phyloP scores from a whole-genome alignment of 1,139 yeast genomes.

The Geotrichum fermentans region DNA sequence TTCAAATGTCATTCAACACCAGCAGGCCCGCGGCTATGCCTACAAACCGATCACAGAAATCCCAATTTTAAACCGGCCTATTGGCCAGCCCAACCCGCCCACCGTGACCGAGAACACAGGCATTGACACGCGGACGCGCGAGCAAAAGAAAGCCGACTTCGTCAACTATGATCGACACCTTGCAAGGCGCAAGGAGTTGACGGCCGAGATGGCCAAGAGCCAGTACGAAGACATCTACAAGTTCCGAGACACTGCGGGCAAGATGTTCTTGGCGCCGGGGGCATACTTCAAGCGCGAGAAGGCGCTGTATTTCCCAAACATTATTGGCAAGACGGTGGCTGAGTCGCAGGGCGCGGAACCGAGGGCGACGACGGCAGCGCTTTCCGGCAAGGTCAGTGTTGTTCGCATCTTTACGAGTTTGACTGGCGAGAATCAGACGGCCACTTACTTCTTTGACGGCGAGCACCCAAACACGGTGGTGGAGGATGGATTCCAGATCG shows the following conservation, averaged over 20 bases:
- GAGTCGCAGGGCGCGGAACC: constrained; percentile 31
- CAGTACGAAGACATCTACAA: constrained; percentile 80
- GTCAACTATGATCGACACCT: constrained; percentile 44
- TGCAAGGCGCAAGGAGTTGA: constrained; percentile 32
- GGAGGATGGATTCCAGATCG: constrained; percentile 51
- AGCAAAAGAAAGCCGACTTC: constrained; percentile 43
- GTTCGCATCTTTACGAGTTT: constrained; percentile 64
- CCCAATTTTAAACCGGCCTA: constrained; percentile 41
- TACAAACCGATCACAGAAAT: constrained; percentile 29
- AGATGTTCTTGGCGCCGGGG: constrained; percentile 74
- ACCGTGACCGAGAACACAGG: constrained; percentile 37
- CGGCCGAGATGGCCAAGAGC: constrained; percentile 72
- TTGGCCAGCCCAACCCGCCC: constrained; percentile 45
- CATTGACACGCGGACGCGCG: constrained; percentile 36
- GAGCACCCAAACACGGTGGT: constrained; percentile 26
- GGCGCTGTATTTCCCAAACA: constrained; percentile 81
- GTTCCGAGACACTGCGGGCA: constrained; percentile 75
- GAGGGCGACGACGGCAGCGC: constrained; percentile 42
- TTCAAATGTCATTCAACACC: too few species aligned
- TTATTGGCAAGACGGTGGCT: constrained; percentile 53
- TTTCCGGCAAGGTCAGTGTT: constrained; percentile 55
- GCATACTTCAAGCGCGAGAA: constrained; percentile 71
- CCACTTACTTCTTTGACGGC: constrained; percentile 50
- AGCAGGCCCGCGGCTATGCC: constrained; percentile 9
- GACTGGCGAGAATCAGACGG: constrained; percentile 66